Conservation (phyloP, 305 asterid species). For the Plantago coronopus region DNA sequence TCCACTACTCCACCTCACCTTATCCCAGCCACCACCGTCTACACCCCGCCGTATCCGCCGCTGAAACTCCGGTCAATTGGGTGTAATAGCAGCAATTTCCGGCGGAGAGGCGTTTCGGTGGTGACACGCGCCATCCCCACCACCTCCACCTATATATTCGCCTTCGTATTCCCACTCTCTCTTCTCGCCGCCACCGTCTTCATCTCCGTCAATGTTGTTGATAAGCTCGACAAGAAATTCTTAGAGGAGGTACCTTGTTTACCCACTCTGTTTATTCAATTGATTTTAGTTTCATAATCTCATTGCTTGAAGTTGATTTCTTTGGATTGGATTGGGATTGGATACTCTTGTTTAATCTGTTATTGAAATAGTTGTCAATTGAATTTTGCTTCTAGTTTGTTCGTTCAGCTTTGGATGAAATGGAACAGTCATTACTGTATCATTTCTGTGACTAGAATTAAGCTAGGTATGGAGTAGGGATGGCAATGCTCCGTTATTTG, state of each 20-base stretch:
- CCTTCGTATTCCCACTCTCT: conserved; percentile 67
- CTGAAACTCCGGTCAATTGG: conserved; percentile 6
- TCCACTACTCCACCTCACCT: conserved; percentile 28
- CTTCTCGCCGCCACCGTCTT: conserved; percentile 66
- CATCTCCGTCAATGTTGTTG: conserved; percentile 56
- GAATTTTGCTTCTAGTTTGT: too few relatives aligned
- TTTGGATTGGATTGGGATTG: too few relatives aligned
- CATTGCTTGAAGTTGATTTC: neutral
- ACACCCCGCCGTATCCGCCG: conserved; percentile 16
- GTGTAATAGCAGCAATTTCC: neutral
- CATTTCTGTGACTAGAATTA: too few relatives aligned
- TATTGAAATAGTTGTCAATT: too few relatives aligned
- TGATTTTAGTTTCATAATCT: conserved; percentile 11
- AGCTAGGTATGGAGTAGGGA: neutral
- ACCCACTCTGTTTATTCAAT: neutral
- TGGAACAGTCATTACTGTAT: too few relatives aligned
- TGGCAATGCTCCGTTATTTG: too few relatives aligned
- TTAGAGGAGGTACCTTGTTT: conserved; percentile 77
- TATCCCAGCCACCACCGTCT: conserved; percentile 25
- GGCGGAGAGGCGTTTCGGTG: conserved; percentile 41
- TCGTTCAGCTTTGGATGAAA: too few relatives aligned
- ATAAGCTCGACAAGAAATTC: conserved; percentile 72
- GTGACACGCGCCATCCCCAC: conserved; percentile 40
- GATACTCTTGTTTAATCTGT: too few relatives aligned
- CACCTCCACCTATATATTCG: conserved; percentile 53